A percentile compares a stretch with the other conserved stretches of the same genome.
Conservation (phyloP, 306 rosid genomes). For the Trifolium pratense region DNA sequence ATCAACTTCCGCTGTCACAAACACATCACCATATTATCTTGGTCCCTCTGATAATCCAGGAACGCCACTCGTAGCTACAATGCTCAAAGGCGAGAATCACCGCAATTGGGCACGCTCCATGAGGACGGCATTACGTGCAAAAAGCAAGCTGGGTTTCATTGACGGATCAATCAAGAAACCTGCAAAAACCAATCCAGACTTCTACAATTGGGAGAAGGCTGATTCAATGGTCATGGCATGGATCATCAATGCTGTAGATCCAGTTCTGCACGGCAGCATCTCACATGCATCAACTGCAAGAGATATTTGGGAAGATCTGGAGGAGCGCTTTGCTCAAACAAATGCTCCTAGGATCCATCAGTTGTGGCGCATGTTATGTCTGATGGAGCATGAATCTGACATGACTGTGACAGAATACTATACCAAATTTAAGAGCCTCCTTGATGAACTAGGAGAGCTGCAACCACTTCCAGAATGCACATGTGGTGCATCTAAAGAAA, state of each 20-base stretch:
- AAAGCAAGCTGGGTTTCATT: not conserved
- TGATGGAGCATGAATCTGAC: not conserved
- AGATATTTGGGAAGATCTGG: not conserved
- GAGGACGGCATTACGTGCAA: not conserved
- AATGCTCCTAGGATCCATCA: not conserved
- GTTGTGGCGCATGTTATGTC: not conserved
- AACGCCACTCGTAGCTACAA: not conserved
- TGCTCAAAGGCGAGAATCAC: not conserved
- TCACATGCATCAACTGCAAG: not conserved
- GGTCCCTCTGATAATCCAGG: not conserved
- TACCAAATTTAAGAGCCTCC: not conserved
- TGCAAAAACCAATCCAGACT: not conserved
- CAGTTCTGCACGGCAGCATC: not conserved
- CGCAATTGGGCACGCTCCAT: not conserved
- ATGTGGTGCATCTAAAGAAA: slow-evolving; percentile 1
- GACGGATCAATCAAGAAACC: not conserved
- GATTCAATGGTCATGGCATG: not conserved
- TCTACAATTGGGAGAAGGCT: not conserved
- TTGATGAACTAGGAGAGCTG: not conserved
- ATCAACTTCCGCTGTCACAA: not conserved
- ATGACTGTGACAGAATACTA: not conserved
- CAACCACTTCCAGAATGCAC: not conserved
- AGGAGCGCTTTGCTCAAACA: not conserved
- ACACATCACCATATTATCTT: not conserved
- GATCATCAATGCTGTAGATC: not conserved